Conservation (phyloP, 768 basidiomycete species). For the Lactarius tabidus region DNA sequence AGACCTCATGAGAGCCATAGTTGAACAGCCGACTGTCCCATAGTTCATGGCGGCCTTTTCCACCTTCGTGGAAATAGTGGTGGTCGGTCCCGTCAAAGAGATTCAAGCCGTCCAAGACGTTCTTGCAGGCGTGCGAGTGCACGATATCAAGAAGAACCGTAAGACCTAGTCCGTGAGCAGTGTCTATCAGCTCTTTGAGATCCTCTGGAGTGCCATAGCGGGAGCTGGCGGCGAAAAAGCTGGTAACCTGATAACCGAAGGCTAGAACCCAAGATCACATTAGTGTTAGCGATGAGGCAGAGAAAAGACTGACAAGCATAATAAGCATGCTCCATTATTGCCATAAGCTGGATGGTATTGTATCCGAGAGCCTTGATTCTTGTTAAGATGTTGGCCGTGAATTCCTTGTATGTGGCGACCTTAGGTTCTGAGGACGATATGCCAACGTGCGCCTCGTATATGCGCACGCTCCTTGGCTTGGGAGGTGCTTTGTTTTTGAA, state of each 20-base stretch:
- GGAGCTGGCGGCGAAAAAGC: conserved; percentile 94
- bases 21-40: conserved; percentile 99
- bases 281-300: conserved; percentile 7
- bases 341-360: conserved; percentile 98
- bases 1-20: conserved; percentile 90
- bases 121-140: conserved; percentile 98
- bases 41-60: conserved; percentile 86
- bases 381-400: conserved; percentile 77
- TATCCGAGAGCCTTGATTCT: conserved; percentile 91
- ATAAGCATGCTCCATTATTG: conserved; percentile 96
- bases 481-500: conserved; percentile 78
- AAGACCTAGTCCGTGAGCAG: conserved; percentile 89
- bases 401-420: conserved; percentile 95
- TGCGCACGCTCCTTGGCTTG: conserved; percentile 62
- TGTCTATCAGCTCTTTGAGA: conserved; percentile 91
- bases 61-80: conserved; percentile 93
- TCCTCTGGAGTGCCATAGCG: conserved; percentile 97
- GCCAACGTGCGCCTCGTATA: conserved; percentile 98
- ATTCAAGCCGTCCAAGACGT: conserved; percentile 92
- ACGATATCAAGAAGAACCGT: conserved; percentile 95
- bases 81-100: conserved; percentile 97
- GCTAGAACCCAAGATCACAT: conserved; percentile 45
- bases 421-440: conserved; percentile 86
- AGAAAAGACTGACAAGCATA: conserved; percentile 73
- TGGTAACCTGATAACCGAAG: conserved; percentile 97